Base-by-base conservation (phyloP, 768 basidiomycete species). In the Amanita molliuscula region DNA sequence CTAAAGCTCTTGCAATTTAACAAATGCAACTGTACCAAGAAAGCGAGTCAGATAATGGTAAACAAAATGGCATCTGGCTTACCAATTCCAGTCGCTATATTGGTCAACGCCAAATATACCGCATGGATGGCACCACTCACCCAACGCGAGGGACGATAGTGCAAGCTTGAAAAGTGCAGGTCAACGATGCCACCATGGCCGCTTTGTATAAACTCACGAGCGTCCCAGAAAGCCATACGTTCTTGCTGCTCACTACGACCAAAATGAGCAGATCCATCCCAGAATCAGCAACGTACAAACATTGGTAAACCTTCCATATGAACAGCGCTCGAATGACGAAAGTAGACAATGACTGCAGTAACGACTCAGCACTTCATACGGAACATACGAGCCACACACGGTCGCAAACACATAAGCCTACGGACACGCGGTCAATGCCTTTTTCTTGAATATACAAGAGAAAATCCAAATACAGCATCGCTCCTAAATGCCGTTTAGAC, bases 341-440 rank as follows among this genome's bases (percentile, higher is more conserved):
- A 55, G 79, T 70, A 10, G 72, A 71, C 35, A 75, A 45, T 0
- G 71, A 67, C 79, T 81, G 48, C 20, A 20, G 9, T 49, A 29
- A 31, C 5, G 31, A 43, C n/a, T 40, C 3, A 47, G 23, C 42
- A 26, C 18, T 3, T 10, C n/a, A 6, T 11, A 43, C 11, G 9
- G n/a, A 36, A 26, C 49, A 13, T n/a, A n/a, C n/a, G n/a, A n/a
- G 25, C 26, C 44, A 56, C 74, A 64, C 52, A 79, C 78, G 6
- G 79, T 82, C 5, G 73, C 65, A 0, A 71, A 61, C 3, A 78
- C 76, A 60, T 80, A 77, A n/a, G 75, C 61, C 79, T 81, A 40
- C 11, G 18, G 48, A 35, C 45, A 15, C 20, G 13, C 13, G 31
- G 31, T 31, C 5, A 31, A 13, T 3, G 7, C 13, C 13, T 13